Evolutionary conservation across 345 rosid species (phyloP).

Genomic region (Arabis alpina): DNA sequence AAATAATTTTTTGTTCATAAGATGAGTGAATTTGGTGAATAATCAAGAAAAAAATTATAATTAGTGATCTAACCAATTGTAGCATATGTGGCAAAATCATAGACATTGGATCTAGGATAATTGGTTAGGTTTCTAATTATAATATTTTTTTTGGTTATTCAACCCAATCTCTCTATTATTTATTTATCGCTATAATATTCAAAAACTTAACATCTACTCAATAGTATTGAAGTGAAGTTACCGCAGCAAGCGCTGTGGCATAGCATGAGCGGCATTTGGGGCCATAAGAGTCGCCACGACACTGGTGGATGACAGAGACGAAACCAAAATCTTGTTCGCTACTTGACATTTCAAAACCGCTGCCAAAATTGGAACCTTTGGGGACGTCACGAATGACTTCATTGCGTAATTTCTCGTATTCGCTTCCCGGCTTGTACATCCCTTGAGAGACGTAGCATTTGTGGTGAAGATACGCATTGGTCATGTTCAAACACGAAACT

Average conservation of each 20-base stretch:
- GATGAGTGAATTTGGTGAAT: no score
- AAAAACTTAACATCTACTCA: not conserved
- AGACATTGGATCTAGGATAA: no score
- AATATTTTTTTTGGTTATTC: no score
- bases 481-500: constrained; percentile 26
- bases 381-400: not conserved
- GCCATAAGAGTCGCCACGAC: constrained; percentile 55
- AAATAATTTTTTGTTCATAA: no score
- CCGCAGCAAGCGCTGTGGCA: constrained; percentile 36
- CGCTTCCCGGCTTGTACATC: constrained; percentile 25
- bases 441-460: constrained; percentile 25
- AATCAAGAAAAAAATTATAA: no score
- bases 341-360: constrained; percentile 40
- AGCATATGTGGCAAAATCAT: no score
- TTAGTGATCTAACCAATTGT: no score
- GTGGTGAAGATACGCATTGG: constrained; percentile 28
- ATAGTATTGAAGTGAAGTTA: constrained; percentile 20
- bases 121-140: no score
- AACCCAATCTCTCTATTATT: no score
- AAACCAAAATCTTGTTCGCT: constrained; percentile 32
- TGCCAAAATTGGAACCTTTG: not conserved
- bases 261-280: constrained; percentile 54
- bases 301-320: constrained; percentile 49
- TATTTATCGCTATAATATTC: no score
- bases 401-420: not conserved